phyloP scores from a whole-genome alignment of 2,329 filamentous ascomycete genomes.

The Penicillium brevicompactum region DNA sequence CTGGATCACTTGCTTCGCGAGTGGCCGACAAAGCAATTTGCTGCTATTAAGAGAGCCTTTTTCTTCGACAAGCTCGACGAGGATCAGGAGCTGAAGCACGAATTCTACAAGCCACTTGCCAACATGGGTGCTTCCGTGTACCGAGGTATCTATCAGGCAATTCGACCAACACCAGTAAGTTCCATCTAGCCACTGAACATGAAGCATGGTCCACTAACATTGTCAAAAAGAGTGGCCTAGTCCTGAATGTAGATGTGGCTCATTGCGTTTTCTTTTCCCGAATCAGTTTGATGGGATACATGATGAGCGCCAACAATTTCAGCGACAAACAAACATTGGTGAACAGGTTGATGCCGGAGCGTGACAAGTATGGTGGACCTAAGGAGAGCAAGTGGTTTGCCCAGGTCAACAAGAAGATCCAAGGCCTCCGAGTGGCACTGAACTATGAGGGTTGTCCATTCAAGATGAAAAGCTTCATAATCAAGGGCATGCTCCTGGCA shows the following conservation, averaged over 20 bases:
- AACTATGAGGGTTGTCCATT: conserved; percentile 39
- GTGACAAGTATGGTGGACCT: conserved; percentile 25
- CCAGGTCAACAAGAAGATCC: conserved; percentile 23
- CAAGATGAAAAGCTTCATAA: conserved; percentile 48
- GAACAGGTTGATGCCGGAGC: conserved; percentile 22
- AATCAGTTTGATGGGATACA: conserved; percentile 37
- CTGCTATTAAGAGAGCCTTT: conserved; percentile 71
- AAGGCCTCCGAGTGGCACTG: conserved; percentile 42
- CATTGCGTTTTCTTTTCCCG: conserved; percentile 84
- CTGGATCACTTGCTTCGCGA: conserved; percentile 87
- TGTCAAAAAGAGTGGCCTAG: conserved; percentile 60
- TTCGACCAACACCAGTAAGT: conserved; percentile 69
- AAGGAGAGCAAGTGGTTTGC: conserved; percentile 21
- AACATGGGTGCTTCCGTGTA: conserved; percentile 68
- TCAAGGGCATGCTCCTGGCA: conserved; percentile 51
- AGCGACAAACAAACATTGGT: conserved; percentile 36
- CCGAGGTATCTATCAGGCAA: conserved; percentile 87
- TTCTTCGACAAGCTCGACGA: conserved; percentile 68
- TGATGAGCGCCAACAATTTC: conserved; percentile 35
- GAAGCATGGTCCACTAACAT: neutral
- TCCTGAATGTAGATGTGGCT: conserved; percentile 86
- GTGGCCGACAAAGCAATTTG: conserved; percentile 67
- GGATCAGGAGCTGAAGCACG: conserved; percentile 55
- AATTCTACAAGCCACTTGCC: conserved; percentile 19
- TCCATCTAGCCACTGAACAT: conserved; percentile 2